Base-by-base conservation (phyloP, 805 yeast genomes). In the Teunomyces stri region DNA sequence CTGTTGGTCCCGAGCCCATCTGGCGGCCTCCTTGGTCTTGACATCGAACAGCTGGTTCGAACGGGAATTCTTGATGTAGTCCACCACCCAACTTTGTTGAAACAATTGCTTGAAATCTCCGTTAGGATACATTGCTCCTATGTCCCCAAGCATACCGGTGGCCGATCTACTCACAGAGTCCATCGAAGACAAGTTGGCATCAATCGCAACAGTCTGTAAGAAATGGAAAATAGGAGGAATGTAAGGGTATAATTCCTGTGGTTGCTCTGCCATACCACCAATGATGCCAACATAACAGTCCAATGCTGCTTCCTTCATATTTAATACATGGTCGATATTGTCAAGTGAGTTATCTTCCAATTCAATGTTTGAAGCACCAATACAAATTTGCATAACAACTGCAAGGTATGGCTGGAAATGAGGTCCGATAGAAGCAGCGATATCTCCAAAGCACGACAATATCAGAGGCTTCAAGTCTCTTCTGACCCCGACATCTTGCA, bases 211-310 rank as follows among this genome's bases (percentile, higher is more conserved):
- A 35, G 70, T 64, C 53, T 80, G 72, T 57, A 94, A 67, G 60
- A 91, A 86, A 48, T 74, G 79, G 68, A 90, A 84, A 40, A 92
- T 83, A 41, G 84, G 79, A 30, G 80, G 79, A 43, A 87, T 79
- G 64, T 79, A 88, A 38, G 84, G 85, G 53, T 65, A 75, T 40
- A 94, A 66, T 33, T 81, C 77, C 34, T 80, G 79, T 13, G 96
- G 89, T 15, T 74, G 68, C 46, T 79, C 85, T 50, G 81, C 82
- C 58, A 89, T 68, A n/a, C 98, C 97, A 43, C 95, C 90, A 48
- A 92, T 89, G 43, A 94, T 84, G 51, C 99, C 99, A 30, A 91
- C 96, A 63, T 89, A 94, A 33, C 97, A 90, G 66, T 94, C 98
- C 56, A 94, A 75, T n/a, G 91, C 92, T 4, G 98, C 77, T 68